Conservation (phyloP, 2,329 filamentous ascomycete species). For the Scedosporium boydii region DNA sequence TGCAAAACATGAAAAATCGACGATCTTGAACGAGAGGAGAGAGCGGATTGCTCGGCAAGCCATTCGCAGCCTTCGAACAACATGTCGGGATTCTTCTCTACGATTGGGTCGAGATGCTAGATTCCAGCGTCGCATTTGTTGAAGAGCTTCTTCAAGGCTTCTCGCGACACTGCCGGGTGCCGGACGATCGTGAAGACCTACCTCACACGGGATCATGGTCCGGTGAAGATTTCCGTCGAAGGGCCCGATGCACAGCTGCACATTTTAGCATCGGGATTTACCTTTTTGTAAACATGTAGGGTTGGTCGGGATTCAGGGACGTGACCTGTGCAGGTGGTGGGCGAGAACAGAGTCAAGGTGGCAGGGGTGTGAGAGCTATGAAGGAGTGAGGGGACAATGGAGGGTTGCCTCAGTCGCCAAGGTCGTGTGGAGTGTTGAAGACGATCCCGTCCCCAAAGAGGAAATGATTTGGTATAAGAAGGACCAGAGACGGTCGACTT, state of each 20-base stretch:
- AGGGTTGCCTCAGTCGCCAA: not conserved
- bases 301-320: not conserved
- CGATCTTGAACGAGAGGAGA: no score
- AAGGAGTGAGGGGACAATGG: not conserved
- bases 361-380: not conserved
- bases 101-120: not conserved
- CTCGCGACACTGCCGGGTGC: no score
- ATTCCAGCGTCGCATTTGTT: not conserved
- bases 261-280: not conserved
- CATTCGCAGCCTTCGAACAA: no score
- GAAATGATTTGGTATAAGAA: not conserved
- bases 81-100: not conserved
- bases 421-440: not conserved
- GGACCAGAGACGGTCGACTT: no score
- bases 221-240: not conserved
- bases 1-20: no score
- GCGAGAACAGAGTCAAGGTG: not conserved
- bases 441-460: not conserved
- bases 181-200: no score
- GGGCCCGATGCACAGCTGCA: not conserved
- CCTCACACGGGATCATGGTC: no score
- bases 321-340: not conserved
- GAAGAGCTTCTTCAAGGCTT: not conserved
- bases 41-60: no score
- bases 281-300: not conserved